Evolutionary conservation across 345 rosid species (phyloP), one percentile per base, ranked within the genome.

Genomic region (Eucalyptus polyanthemos): DNA sequence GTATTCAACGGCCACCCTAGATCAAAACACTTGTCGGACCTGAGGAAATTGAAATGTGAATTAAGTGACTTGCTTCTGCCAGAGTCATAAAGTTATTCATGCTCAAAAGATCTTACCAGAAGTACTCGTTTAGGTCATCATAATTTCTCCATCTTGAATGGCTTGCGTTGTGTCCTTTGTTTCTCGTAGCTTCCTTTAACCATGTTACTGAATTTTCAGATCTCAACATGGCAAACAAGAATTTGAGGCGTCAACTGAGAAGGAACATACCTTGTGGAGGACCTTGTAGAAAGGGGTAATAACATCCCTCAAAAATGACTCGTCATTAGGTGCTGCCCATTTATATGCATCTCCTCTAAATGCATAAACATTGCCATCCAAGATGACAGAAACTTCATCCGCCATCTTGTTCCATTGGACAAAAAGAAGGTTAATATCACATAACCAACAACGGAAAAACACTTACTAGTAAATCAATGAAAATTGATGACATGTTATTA

Each of bases 81-180:
- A 15, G 24, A 31, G 44, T 69, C 42, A 69, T 31, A 31, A 62
- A 45, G 16, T 3, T 16, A 62, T 34, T 69, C 60, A 87, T 42
- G 6, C 53, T 86, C 87, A 87, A 92, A 62, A 76, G 37, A 91
- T 91, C 95, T 93, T 90, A 98, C 99, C 99, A 98, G 89, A 98
- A 98, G 93, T 96, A 98, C 93, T 98, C 99, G 90, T 98, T 98
- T 86, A 98, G 89, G 91, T 98, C 99, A 93, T 98, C 99, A 90
- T 97, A 98, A 89, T 98, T 98, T 92, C 99, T 98, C 99, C 99
- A 97, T 92, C 88, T 95, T 72, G 99, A 96, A 94, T 97, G 99
- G 93, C 99, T 97, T 87, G 96, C 97, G 91, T 91, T 96, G 91
- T 98, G 99, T 87, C 91, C 91, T 92, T 93, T 91, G 94, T 95